Evolutionary conservation across 129 eudicot genomes (phyloP).

Genomic region (Pittosporum tobira): DNA sequence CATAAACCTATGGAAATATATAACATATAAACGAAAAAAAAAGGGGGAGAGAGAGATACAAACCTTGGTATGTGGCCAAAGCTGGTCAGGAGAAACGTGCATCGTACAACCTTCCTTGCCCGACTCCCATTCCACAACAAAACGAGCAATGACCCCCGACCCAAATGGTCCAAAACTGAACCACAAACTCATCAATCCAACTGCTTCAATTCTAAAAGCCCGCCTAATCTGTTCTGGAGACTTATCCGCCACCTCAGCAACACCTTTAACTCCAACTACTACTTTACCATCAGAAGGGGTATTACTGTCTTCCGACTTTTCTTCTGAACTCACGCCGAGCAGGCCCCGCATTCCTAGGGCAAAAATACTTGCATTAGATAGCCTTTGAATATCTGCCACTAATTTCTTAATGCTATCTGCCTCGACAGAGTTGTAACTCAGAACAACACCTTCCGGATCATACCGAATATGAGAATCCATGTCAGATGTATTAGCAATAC

Average conservation of each 20-base stretch:
- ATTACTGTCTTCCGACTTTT: slow-evolving; percentile 52
- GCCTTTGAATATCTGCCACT: slow-evolving; percentile 88
- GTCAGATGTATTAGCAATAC: slow-evolving; percentile 88
- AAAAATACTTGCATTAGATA: slow-evolving; percentile 84
- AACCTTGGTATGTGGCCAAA: slow-evolving; percentile 99
- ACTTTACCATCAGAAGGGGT: slow-evolving; percentile 38
- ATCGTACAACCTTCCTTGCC: slow-evolving; percentile 91
- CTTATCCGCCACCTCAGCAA: slow-evolving; percentile 46
- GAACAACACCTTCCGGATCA: slow-evolving; percentile 87
- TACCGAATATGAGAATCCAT: slow-evolving; percentile 85
- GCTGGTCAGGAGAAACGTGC: slow-evolving; percentile 99
- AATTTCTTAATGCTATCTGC: slow-evolving; percentile 77
- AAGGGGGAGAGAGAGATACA: slow-evolving; percentile 6
- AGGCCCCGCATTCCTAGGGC: slow-evolving; percentile 92
- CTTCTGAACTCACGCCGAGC: slow-evolving; percentile 67
- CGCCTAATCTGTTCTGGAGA: slow-evolving; percentile 71
- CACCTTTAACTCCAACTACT: slow-evolving; percentile 25
- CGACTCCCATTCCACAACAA: slow-evolving; percentile 98
- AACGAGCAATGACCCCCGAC: slow-evolving; percentile 81
- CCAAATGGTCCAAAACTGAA: slow-evolving; percentile 99
- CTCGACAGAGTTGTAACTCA: slow-evolving; percentile 85
- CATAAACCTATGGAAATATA: no score
- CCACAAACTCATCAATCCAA: slow-evolving; percentile 95
- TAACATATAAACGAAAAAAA: neutral
- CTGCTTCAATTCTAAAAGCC: slow-evolving; percentile 92